Evolutionary conservation across 23 red algal species (phyloP).

Genomic region (Chondrus crispus): DNA sequence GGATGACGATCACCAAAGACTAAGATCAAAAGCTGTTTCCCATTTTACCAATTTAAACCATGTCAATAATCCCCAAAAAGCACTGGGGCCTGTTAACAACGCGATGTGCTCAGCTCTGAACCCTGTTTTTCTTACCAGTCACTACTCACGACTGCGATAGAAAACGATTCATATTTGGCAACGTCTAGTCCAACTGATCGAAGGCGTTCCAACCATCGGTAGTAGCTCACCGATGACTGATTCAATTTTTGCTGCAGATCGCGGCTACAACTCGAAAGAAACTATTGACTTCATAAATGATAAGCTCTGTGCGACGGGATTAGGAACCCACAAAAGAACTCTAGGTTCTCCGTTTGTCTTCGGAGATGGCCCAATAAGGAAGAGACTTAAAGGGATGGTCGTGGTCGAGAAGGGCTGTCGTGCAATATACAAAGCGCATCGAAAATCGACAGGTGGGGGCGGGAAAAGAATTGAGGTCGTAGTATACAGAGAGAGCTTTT

Average conservation of each 20-base stretch:
- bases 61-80: constrained; percentile 9
- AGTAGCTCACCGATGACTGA: neutral
- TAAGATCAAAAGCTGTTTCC: neutral
- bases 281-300: neutral
- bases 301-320: neutral
- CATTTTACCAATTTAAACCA: neutral
- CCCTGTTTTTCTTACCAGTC: neutral
- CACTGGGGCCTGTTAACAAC: neutral
- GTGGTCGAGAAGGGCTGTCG: constrained; percentile 10
- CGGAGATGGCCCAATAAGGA: neutral
- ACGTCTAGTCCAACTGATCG: neutral
- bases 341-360: constrained; percentile 17
- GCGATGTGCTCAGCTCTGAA: neutral
- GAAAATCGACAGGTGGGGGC: neutral
- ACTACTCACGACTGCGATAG: neutral
- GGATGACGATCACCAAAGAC: neutral
- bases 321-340: neutral
- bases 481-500: constrained; percentile 2
- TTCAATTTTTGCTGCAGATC: neutral
- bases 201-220: neutral
- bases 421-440: neutral
- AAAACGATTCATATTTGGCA: neutral
- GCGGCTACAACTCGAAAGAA: constrained; percentile 3
- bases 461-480: neutral
- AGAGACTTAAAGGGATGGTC: neutral